These are phyloP conservation scores for Helicostylum pulchrum DNA, from an alignment of 192 early-diverging fungal genomes.

Conservation along the genomic window DNA sequence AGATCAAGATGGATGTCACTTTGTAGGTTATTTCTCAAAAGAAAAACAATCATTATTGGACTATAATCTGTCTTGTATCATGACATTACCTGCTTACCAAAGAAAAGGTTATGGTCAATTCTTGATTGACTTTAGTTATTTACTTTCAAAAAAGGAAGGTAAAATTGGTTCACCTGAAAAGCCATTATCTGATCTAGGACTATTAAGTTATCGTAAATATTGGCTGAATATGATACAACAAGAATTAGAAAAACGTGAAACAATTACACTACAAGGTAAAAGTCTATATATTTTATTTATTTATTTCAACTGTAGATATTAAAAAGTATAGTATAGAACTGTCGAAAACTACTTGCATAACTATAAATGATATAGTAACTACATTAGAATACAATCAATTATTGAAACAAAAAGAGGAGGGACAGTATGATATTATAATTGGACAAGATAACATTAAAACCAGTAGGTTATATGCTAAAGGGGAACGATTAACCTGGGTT, in stretches of 20 bases:
- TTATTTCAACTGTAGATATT: too few relatives aligned
- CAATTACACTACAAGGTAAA: conserved; percentile 53
- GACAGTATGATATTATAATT: background rate
- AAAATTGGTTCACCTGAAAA: conserved; percentile 86
- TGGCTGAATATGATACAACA: conserved; percentile 78
- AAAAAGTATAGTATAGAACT: conserved; percentile 44
- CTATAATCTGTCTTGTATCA: conserved; percentile 94
- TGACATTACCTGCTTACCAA: conserved; percentile 85
- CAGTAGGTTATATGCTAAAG: background rate
- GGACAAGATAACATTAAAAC: background rate
- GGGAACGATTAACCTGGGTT: conserved; percentile 4
- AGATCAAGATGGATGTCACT: conserved; percentile 72
- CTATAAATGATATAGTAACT: conserved; percentile 76
- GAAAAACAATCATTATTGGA: conserved; percentile 82
- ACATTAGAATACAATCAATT: conserved; percentile 62
- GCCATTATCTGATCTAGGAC: conserved; percentile 86
- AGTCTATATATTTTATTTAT: too few relatives aligned
- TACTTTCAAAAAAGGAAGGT: conserved; percentile 73
- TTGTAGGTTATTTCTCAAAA: conserved; percentile 98
- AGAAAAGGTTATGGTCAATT: conserved; percentile 90
- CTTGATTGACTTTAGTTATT: conserved; percentile 92
- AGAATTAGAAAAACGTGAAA: conserved; percentile 53
- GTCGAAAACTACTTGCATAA: conserved; percentile 68
- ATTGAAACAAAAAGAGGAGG: conserved; percentile 16
- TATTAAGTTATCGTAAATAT: conserved; percentile 84